Base-by-base conservation (phyloP, 2,329 filamentous ascomycete species). In the Colletotrichum euphorbiae region DNA sequence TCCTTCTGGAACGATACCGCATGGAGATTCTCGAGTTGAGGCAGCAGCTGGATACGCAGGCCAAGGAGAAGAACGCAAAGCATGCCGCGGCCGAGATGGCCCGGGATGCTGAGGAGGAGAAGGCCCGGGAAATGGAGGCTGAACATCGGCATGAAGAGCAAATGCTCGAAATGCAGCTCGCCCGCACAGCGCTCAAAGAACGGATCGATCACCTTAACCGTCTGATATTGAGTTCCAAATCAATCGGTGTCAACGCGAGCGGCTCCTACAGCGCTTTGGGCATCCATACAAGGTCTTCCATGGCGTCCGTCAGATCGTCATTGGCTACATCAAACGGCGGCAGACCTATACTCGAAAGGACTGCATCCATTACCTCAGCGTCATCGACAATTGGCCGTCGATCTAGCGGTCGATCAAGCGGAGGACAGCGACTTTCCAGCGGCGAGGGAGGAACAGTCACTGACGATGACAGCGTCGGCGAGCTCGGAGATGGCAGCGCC, bases 81-180 rank as follows among this genome's bases (percentile, higher is more conserved):
- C 87, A 89, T 50, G 86, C 87, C 52, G 90, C 90, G 43, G 88
- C 89, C 50, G 88, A 91, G 60, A 85, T 84, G 64, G 80, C 83
- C 24, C 88, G 86, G 57, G 87, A 91, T 68, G 88, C 90, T 55
- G 88, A 92, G 74, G 89, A 92, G 72, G 93, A 96, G 74, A 87
- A 90, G 72, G 89, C 84, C 45, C 85, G 90, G 17, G 90, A 96
- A 77, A 89, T 91, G 73, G 93, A 98, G 79, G 92, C 92, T 7
- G 90, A 94, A 72, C 88, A 93, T 72, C 89, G 94, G 43, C 96
- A 98, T 73, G 94, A 98, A 76, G 96, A 98, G 81, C 96, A 99
- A 79, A 95, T 99, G 87, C 85, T 99, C 62, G 96, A 99, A 80
- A 98, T 99, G 93, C 96, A 99, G 77, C 87, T 99, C 52, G 96